Evolutionary conservation across 495 filamentous ascomycete genomes (phyloP).

Genomic region (Penicillium bialowiezense): DNA sequence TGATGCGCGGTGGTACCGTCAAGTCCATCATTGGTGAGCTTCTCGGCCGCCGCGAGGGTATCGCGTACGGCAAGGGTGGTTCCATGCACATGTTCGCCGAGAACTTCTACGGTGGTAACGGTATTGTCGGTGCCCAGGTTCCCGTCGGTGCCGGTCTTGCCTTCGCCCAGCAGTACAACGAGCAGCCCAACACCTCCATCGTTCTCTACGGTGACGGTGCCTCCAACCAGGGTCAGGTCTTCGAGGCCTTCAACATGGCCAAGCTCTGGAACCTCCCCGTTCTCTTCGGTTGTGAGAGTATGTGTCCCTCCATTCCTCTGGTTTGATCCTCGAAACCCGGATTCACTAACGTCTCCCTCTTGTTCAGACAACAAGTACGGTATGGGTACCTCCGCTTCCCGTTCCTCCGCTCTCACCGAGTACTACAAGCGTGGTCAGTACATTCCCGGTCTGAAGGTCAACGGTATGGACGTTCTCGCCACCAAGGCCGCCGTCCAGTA

Average conservation of each 20-base stretch:
- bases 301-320: slow-evolving; percentile 27
- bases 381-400: slow-evolving; percentile 96
- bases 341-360: slow-evolving; percentile 14
- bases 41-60: slow-evolving; percentile 89
- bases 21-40: slow-evolving; percentile 96
- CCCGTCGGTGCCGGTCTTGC: slow-evolving; percentile 95
- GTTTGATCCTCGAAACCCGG: not conserved
- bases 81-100: slow-evolving; percentile 99
- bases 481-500: slow-evolving; percentile 94
- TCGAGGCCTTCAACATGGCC: slow-evolving; percentile 99
- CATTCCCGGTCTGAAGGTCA: slow-evolving; percentile 98
- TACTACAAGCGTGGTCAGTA: slow-evolving; percentile 99
- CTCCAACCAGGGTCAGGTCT: slow-evolving; percentile 97
- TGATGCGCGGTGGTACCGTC: slow-evolving; percentile 92
- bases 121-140: slow-evolving; percentile 98
- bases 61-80: slow-evolving; percentile 97
- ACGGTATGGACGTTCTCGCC: slow-evolving; percentile 98
- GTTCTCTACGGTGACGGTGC: slow-evolving; percentile 96
- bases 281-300: slow-evolving; percentile 98
- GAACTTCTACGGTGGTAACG: slow-evolving; percentile 97
- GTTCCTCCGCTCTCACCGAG: slow-evolving; percentile 91
- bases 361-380: slow-evolving; percentile 99
- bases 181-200: slow-evolving; percentile 77
- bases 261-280: slow-evolving; percentile 97
- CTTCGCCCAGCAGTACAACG: slow-evolving; percentile 94